Conservation (phyloP, 192 early-diverging fungal species). For the Umbelopsis sp. region DNA sequence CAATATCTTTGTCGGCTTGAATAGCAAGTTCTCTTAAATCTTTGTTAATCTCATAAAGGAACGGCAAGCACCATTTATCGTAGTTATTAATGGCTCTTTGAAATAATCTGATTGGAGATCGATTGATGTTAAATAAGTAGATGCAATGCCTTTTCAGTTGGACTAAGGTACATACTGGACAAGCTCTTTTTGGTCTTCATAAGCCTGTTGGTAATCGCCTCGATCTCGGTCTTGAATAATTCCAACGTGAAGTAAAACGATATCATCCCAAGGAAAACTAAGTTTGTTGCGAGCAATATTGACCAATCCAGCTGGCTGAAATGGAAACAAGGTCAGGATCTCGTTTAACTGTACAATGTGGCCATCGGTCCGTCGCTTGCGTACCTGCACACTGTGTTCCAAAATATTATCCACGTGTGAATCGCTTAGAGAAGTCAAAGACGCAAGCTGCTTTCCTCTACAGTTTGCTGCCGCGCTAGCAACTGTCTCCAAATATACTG, state of each 20-base stretch:
- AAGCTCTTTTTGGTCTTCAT: constrained; percentile 47
- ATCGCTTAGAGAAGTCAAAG: constrained; percentile 24
- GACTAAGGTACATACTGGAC: constrained; percentile 44
- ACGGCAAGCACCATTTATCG: constrained; percentile 62
- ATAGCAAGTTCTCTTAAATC: constrained; percentile 48
- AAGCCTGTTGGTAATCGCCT: constrained; percentile 44
- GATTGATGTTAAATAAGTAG: background rate
- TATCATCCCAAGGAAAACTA: constrained; percentile 50
- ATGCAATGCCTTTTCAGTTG: background rate
- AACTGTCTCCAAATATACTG: constrained; percentile 21
- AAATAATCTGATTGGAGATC: constrained; percentile 47
- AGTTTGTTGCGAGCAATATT: constrained; percentile 27
- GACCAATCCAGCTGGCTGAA: constrained; percentile 27
- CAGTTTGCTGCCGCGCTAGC: constrained; percentile 3
- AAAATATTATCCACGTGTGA: constrained; percentile 16
- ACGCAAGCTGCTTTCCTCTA: constrained; percentile 25
- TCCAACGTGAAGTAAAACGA: constrained; percentile 43
- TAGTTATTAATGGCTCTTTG: constrained; percentile 47
- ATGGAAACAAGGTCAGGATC: background rate
- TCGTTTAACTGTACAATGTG: background rate
- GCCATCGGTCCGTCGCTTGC: background rate
- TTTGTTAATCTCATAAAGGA: constrained; percentile 60
- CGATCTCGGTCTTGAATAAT: constrained; percentile 31
- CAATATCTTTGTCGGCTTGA: constrained; percentile 58
- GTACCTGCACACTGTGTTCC: constrained; percentile 22